phyloP scores from a whole-genome alignment of 2,329 filamentous ascomycete species.

The Cryphonectria japonica region DNA sequence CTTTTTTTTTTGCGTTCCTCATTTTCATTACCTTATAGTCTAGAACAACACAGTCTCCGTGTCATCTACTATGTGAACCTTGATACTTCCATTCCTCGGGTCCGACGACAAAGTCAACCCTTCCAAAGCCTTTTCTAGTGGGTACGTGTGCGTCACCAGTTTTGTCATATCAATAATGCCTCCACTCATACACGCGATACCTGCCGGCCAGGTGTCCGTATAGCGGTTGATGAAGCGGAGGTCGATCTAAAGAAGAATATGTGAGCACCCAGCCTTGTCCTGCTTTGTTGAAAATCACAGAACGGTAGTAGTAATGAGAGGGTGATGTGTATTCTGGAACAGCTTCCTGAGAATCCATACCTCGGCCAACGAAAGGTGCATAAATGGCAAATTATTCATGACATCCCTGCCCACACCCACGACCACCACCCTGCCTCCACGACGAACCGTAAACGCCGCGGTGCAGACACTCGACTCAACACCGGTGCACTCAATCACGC shows the following conservation, averaged over 20 bases:
- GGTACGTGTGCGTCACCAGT: constrained; percentile 65
- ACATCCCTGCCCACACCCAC: constrained; percentile 65
- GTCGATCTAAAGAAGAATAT: constrained; percentile 53
- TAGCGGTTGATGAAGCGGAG: constrained; percentile 74
- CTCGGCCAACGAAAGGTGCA: constrained; percentile 67
- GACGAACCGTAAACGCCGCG: constrained; percentile 58
- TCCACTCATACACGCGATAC: constrained; percentile 62
- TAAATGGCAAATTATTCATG: constrained; percentile 70
- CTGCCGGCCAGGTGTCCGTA: constrained; percentile 70
- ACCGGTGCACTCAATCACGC: constrained; percentile 68
- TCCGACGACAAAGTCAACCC: constrained; percentile 59
- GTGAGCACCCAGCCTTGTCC: background rate
- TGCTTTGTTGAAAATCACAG: too few species aligned
- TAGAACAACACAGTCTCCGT: constrained; percentile 27
- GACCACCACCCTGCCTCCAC: constrained; percentile 65
- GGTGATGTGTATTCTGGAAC: too few species aligned
- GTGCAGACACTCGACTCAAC: constrained; percentile 66
- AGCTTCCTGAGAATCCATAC: constrained; percentile 37
- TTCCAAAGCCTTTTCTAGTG: constrained; percentile 63
- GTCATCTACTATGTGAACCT: constrained; percentile 63
- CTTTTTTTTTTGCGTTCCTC: too few species aligned
- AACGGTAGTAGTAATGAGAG: too few species aligned
- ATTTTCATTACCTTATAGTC: background rate
- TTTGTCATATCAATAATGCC: constrained; percentile 64
- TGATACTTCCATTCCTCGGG: constrained; percentile 57